Conservation (phyloP, 2,329 filamentous ascomycete genomes). For the Proliferodiscus dingleyae region DNA sequence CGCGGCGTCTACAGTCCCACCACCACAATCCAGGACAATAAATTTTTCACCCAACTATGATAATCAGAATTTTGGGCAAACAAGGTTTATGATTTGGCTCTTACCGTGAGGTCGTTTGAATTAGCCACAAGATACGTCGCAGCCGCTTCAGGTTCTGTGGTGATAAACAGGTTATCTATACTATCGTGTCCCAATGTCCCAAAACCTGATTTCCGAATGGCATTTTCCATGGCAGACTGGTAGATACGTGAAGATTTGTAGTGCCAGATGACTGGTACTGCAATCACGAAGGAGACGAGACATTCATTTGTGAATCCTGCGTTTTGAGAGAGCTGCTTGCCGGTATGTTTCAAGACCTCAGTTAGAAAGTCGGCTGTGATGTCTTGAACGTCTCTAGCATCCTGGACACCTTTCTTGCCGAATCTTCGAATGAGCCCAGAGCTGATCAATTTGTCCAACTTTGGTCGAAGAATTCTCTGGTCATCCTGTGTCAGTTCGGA, state of each 20-base stretch:
- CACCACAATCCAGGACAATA: slow-evolving; percentile 24
- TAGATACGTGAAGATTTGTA: slow-evolving; percentile 7
- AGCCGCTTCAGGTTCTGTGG: slow-evolving; percentile 30
- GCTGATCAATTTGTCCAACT: slow-evolving; percentile 6
- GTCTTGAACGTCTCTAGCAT: slow-evolving; percentile 15
- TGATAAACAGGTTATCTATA: slow-evolving; percentile 29
- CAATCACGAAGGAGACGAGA: slow-evolving; percentile 11
- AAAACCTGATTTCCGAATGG: slow-evolving; percentile 8
- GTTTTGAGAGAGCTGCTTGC: slow-evolving; percentile 9
- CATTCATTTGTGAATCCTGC: slow-evolving; percentile 7
- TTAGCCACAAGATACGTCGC: slow-evolving; percentile 25
- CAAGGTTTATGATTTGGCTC: background rate
- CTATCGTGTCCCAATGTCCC: slow-evolving; percentile 8
- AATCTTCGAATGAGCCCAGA: slow-evolving; percentile 12
- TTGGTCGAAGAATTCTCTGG: slow-evolving; percentile 4
- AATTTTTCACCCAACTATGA: slow-evolving; percentile 20
- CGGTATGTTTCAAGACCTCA: slow-evolving; percentile 13
- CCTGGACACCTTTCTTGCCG: background rate
- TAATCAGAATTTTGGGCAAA: background rate
- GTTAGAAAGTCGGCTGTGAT: slow-evolving; percentile 14
- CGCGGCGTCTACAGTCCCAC: slow-evolving; percentile 28
- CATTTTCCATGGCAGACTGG: slow-evolving; percentile 10
- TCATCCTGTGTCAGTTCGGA: slow-evolving; percentile 10
- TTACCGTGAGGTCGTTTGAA: slow-evolving; percentile 13
- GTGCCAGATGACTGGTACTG: slow-evolving; percentile 13